Percentiles rank a stretch among this genome's conserved stretches.
These are phyloP conservation scores for Ricinus communis DNA, from an alignment of 345 rosid genomes.

Conservation along the genomic window DNA sequence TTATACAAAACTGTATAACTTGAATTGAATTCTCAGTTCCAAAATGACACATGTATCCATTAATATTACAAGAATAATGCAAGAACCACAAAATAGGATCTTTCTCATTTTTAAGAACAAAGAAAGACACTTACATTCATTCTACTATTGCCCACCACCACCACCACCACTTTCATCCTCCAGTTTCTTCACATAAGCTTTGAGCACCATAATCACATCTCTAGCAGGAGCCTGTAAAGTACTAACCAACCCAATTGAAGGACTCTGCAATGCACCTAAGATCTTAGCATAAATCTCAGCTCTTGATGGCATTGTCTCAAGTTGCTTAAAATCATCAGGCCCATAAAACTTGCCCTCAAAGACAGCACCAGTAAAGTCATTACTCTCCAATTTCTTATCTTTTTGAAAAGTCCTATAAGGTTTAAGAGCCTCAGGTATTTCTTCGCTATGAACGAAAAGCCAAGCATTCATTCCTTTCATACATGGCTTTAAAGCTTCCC, in stretches of 20 bases:
- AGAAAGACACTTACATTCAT: conserved; percentile 2
- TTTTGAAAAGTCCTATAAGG: conserved; percentile 79
- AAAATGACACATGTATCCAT: background rate
- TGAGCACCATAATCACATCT: conserved; percentile 75
- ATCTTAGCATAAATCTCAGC: conserved; percentile 86
- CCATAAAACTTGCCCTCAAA: conserved; percentile 89
- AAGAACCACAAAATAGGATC: background rate
- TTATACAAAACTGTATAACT: conserved; percentile 18
- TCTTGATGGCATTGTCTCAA: conserved; percentile 80
- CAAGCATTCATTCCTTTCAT: conserved; percentile 98
- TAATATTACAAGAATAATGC: conserved; percentile 11
- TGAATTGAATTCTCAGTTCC: background rate
- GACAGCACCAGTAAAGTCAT: conserved; percentile 84
- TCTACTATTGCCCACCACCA: conserved; percentile 42
- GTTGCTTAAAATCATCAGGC: conserved; percentile 66
- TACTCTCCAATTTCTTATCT: conserved; percentile 66
- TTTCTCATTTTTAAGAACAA: background rate
- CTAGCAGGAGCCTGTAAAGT: conserved; percentile 90
- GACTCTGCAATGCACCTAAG: conserved; percentile 74
- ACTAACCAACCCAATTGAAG: conserved; percentile 70
- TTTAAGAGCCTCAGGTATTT: conserved; percentile 75
- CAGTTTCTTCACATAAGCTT: conserved; percentile 84
- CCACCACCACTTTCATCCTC: conserved; percentile 70
- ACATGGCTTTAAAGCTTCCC: conserved; percentile 84
- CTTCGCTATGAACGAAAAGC: conserved; percentile 89